Evolutionary conservation across 257 asterid genomes (phyloP), one percentile per base, ranked within the genome.

Genomic region (Solanum commersonii): DNA sequence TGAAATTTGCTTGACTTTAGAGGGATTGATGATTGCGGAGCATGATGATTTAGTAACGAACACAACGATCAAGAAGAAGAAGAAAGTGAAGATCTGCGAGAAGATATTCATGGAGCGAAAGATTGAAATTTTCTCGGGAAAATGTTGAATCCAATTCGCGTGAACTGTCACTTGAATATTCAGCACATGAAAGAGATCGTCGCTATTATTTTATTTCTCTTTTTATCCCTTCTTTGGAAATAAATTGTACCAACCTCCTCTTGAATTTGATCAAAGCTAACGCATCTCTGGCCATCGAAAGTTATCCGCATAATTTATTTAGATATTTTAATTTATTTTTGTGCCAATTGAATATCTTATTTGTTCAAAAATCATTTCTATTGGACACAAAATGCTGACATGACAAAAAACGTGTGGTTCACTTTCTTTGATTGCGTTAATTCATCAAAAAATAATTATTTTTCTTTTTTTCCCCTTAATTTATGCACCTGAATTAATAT

Each of bases 1-100:
- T 88, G 99, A 97, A 88, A 97, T 82, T 72, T 93, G 92, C 88
- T 92, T 94, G 95, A 95, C 99, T 93, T 94, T 97, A 86, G 96
- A 93, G 8, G 99, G 99, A 91, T 97, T 97, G 93, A 96, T 91
- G 44, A 96, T 95, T 40, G 94, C 87, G 87, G 86, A 90, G 90
- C 95, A 85, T 56, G 88, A 87, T 23, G 95, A 95, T 88, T 90
- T 89, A 82, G 87, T 83, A 29, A 91, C 87, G 91, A 95, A 90
- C 65, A 93, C 88, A 60, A 91, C 92, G 94, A 96, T 91, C 89
- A 87, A 88, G 56, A 92, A 59, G 86, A 95, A 88, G 60, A 90
- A 78, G 74, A 91, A 37, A 65, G 90, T 87, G 27, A 92, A 88
- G 83, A 91, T 29, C 25, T 46, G 86, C 44, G 89, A 87, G 56